Percentiles rank a stretch among this genome's conserved stretches.
Conservation (phyloP, 768 basidiomycete species). For the Trametes punicea region DNA sequence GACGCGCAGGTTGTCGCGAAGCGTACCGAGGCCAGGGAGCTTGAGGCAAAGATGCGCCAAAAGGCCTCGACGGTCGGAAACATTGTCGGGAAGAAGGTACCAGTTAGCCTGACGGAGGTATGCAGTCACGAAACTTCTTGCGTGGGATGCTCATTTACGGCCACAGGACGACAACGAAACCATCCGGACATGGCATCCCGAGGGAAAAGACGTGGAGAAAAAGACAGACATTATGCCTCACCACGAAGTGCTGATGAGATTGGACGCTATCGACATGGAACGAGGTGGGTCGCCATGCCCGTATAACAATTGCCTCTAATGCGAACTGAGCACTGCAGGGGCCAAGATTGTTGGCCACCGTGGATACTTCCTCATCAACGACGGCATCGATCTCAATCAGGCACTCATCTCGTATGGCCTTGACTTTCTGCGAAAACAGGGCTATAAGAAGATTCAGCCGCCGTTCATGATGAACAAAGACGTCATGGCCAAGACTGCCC, state of each 20-base stretch:
- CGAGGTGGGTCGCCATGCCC: slow-evolving; percentile 54
- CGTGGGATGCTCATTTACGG: background rate
- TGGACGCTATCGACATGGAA: slow-evolving; percentile 97
- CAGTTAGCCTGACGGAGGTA: slow-evolving; percentile 87
- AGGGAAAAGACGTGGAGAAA: slow-evolving; percentile 66
- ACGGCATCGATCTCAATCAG: slow-evolving; percentile 96
- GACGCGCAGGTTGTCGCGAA: slow-evolving; percentile 77
- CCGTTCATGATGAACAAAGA: slow-evolving; percentile 99
- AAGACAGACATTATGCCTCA: slow-evolving; percentile 87
- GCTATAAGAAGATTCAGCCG: slow-evolving; percentile 92
- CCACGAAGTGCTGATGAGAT: slow-evolving; percentile 89
- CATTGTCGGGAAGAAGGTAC: slow-evolving; percentile 83
- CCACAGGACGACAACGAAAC: slow-evolving; percentile 88
- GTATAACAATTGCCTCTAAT: background rate
- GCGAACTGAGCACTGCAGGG: slow-evolving; percentile 41
- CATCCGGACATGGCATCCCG: slow-evolving; percentile 82
- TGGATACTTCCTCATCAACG: slow-evolving; percentile 93
- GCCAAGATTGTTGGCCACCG: slow-evolving; percentile 93
- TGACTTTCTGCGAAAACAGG: slow-evolving; percentile 79
- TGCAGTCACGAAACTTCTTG: slow-evolving; percentile 16
- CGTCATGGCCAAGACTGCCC: slow-evolving; percentile 96
- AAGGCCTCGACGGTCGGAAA: slow-evolving; percentile 87
- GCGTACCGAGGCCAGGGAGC: slow-evolving; percentile 73
- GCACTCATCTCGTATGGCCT: slow-evolving; percentile 93
- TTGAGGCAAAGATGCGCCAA: slow-evolving; percentile 72